phyloP scores from a whole-genome alignment of 2,329 filamentous ascomycete species.

The Hypoxylon sp. region DNA sequence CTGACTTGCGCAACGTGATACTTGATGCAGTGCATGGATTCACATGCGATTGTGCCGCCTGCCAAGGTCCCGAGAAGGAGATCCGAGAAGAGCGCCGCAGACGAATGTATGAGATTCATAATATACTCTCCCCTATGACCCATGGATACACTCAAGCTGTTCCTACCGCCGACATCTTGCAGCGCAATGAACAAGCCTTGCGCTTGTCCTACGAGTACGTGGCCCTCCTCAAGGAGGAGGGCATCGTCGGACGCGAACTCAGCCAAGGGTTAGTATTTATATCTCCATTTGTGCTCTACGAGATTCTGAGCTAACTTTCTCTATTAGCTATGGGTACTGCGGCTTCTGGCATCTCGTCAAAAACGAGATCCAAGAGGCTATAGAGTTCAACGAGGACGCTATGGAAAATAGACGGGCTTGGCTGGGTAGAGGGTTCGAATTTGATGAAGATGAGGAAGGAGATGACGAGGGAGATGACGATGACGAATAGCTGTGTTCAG shows the following conservation, averaged over 20 bases:
- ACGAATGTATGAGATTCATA: not conserved
- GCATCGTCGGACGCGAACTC: not conserved
- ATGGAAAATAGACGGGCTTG: not conserved
- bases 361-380: not conserved
- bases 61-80: not conserved
- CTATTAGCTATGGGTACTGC: not conserved
- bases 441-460: not conserved
- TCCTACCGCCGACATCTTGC: not conserved
- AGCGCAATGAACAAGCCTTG: not conserved
- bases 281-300: not conserved
- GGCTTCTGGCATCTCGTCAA: not conserved
- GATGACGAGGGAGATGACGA: not conserved
- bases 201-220: not conserved
- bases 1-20: not conserved
- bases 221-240: not conserved
- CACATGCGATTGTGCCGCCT: not conserved
- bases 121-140: too few relatives aligned
- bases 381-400: too few relatives aligned
- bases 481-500: too few relatives aligned
- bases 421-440: not conserved
- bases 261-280: not conserved
- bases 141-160: too few relatives aligned
- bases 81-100: not conserved
- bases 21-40: not conserved
- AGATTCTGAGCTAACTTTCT: not conserved